A percentile compares a stretch with the other conserved stretches of the same genome.
phyloP scores from a whole-genome alignment of 1,284 basidiomycete genomes.

The Somion occarium region DNA sequence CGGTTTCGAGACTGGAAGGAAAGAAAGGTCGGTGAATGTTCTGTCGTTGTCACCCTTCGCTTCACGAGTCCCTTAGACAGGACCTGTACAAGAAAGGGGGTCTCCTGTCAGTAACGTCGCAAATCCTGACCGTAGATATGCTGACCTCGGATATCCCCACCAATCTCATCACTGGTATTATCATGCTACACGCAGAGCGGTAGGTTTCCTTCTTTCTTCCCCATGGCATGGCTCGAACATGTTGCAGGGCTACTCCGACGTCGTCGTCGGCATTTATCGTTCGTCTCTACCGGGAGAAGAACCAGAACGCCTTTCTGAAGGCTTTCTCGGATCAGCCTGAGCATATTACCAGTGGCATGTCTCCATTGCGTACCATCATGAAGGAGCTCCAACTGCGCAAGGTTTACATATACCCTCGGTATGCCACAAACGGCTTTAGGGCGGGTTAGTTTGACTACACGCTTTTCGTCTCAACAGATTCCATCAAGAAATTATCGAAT shows the following conservation, averaged over 20 bases:
- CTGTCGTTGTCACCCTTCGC: neutral
- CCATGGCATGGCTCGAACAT: neutral
- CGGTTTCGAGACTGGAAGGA: slow-evolving; percentile 79
- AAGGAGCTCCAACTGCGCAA: slow-evolving; percentile 86
- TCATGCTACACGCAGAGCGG: slow-evolving; percentile 94
- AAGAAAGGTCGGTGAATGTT: slow-evolving; percentile 59
- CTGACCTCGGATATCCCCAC: slow-evolving; percentile 84
- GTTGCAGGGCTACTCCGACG: slow-evolving; percentile 72
- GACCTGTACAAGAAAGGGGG: slow-evolving; percentile 85
- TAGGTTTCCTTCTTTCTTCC: slow-evolving; percentile 28
- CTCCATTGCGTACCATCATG: slow-evolving; percentile 88
- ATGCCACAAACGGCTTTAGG: slow-evolving; percentile 17
- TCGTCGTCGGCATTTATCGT: slow-evolving; percentile 90
- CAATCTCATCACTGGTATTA: slow-evolving; percentile 84
- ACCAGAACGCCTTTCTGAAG: slow-evolving; percentile 88
- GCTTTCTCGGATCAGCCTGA: slow-evolving; percentile 98
- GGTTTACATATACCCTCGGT: slow-evolving; percentile 92
- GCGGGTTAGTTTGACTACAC: neutral
- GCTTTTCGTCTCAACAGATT: slow-evolving; percentile 52
- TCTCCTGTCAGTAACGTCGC: slow-evolving; percentile 87
- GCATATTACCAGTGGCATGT: slow-evolving; percentile 87
- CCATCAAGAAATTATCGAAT: slow-evolving; percentile 80
- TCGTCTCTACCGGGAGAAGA: slow-evolving; percentile 83
- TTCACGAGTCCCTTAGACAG: slow-evolving; percentile 47
- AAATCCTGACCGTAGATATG: slow-evolving; percentile 95